Conservation (phyloP, 768 basidiomycete genomes). For the Rubroboletus satanas region DNA sequence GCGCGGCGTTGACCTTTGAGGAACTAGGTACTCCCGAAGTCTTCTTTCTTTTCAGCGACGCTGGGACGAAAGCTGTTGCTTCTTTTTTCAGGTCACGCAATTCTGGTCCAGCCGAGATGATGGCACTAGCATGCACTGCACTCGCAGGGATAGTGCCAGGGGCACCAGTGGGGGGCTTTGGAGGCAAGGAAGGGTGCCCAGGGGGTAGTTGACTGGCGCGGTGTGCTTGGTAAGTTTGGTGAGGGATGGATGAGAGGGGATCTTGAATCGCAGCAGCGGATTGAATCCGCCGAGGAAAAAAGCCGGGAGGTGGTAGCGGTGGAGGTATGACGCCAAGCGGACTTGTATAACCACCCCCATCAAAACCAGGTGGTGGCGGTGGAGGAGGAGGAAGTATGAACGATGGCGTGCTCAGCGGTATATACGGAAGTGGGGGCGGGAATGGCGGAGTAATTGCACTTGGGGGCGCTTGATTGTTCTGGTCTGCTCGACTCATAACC, state of each 20-base stretch:
- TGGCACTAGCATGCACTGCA: slow-evolving; percentile 48
- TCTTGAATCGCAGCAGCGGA: slow-evolving; percentile 61
- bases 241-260: slow-evolving; percentile 69
- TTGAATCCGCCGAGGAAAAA: slow-evolving; percentile 56
- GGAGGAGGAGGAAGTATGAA: slow-evolving; percentile 17
- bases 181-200: slow-evolving; percentile 42
- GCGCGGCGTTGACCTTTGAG: slow-evolving; percentile 61
- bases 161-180: slow-evolving; percentile 34
- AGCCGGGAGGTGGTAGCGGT: slow-evolving; percentile 57
- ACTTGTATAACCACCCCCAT: slow-evolving; percentile 2
- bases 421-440: slow-evolving; percentile 24
- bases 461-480: slow-evolving; percentile 1
- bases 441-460: slow-evolving; percentile 6
- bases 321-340: slow-evolving; percentile 24
- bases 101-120: slow-evolving; percentile 79
- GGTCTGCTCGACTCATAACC: slow-evolving; percentile 1
- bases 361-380: slow-evolving; percentile 11
- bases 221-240: slow-evolving; percentile 76
- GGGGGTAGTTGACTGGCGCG: slow-evolving; percentile 41
- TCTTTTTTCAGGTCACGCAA: slow-evolving; percentile 94
- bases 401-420: slow-evolving; percentile 18
- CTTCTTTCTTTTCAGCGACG: slow-evolving; percentile 75
- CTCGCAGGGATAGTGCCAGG: slow-evolving; percentile 42
- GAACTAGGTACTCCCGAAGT: slow-evolving; percentile 32
- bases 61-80: slow-evolving; percentile 86